phyloP scores from a whole-genome alignment of 2,329 filamentous ascomycete species.

The Geoglossum cookeanum region DNA sequence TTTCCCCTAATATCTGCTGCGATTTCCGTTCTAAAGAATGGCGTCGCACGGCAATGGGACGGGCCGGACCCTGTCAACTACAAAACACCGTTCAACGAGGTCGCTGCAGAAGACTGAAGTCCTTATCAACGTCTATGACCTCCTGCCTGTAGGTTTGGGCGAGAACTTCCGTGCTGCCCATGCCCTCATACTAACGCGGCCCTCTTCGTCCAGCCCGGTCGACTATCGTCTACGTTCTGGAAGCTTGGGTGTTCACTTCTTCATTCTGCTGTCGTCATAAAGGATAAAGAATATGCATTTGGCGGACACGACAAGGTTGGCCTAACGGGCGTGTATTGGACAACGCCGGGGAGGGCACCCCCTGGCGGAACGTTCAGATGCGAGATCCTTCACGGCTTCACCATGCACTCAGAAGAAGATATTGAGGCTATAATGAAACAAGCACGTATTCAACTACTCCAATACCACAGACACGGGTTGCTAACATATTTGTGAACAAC shows the following conservation, averaged over 20 bases:
- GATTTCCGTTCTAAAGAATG: conserved; percentile 7
- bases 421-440: conserved; percentile 49
- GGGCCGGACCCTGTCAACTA: conserved; percentile 14
- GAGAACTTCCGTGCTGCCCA: neutral
- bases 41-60: conserved; percentile 14
- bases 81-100: conserved; percentile 40
- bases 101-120: conserved; percentile 56
- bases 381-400: conserved; percentile 63
- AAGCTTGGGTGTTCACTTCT: conserved; percentile 56
- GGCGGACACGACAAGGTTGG: conserved; percentile 56
- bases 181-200: neutral
- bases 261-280: conserved; percentile 68
- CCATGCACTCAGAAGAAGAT: conserved; percentile 46
- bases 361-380: conserved; percentile 60
- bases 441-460: conserved; percentile 9
- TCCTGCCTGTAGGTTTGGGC: conserved; percentile 39
- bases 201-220: conserved; percentile 37
- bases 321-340: conserved; percentile 69
- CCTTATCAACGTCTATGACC: conserved; percentile 59
- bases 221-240: conserved; percentile 60
- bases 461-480: neutral
- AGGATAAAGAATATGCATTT: conserved; percentile 65
- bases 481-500: conserved; percentile 6
- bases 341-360: conserved; percentile 49
- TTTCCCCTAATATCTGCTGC: conserved; percentile 23